A percentile compares a stretch with the other conserved stretches of the same genome.
Evolutionary conservation across 371 early-diverging fungal genomes (phyloP).

Genomic region (Massospora cicadina): DNA sequence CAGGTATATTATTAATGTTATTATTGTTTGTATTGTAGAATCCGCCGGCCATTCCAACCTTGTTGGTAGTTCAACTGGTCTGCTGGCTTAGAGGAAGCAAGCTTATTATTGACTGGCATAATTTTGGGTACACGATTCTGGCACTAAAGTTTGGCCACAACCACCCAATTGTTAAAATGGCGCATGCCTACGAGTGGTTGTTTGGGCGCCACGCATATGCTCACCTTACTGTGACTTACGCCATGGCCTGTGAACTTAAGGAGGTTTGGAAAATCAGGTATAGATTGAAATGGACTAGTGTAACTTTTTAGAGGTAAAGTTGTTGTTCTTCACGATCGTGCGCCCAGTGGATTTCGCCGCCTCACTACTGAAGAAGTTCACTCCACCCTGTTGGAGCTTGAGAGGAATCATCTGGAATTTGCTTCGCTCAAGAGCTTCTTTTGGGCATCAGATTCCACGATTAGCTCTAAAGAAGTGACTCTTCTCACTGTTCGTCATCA

Average conservation of each 20-base stretch:
- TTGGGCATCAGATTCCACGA: not conserved
- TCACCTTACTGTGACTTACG: slow-evolving; percentile 74
- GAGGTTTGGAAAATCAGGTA: slow-evolving; percentile 37
- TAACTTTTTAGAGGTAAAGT: not conserved
- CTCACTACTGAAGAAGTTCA: not conserved
- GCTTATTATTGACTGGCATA: slow-evolving; percentile 94
- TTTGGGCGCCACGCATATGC: slow-evolving; percentile 55
- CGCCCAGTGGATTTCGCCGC: not conserved
- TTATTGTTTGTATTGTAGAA: slow-evolving; percentile 35
- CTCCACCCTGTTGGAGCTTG: slow-evolving; percentile 20
- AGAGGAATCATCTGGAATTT: slow-evolving; percentile 23
- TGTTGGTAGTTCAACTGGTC: slow-evolving; percentile 49
- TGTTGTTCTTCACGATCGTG: slow-evolving; percentile 8
- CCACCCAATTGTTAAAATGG: slow-evolving; percentile 34
- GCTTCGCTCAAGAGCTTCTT: slow-evolving; percentile 15
- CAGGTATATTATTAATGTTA: slow-evolving; percentile 40
- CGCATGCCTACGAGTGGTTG: slow-evolving; percentile 42
- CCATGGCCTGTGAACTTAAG: slow-evolving; percentile 53
- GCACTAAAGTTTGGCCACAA: slow-evolving; percentile 41
- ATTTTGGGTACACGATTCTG: slow-evolving; percentile 82
- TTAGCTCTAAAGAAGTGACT: not conserved
- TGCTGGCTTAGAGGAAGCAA: slow-evolving; percentile 34
- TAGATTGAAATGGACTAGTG: slow-evolving; percentile 6
- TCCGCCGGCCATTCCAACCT: slow-evolving; percentile 87
- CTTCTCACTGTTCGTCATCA: not conserved